phyloP scores from a whole-genome alignment of 2,329 filamentous ascomycete species.

The Diaporthe vaccinii region DNA sequence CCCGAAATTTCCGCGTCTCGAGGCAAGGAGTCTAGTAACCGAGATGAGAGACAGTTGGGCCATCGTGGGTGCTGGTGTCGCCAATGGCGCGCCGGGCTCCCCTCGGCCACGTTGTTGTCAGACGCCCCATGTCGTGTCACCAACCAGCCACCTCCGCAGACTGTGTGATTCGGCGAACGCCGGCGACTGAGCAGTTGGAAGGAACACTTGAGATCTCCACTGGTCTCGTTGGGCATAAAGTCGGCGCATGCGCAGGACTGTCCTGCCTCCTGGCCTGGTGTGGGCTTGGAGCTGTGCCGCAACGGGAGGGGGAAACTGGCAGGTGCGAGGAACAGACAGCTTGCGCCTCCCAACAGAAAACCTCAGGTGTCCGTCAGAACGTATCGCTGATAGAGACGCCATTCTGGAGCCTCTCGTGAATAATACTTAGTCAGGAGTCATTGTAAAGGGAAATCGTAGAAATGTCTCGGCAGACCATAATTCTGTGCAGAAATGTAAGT shows the following conservation, averaged over 20 bases:
- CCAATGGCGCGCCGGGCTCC: not conserved
- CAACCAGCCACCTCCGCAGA: constrained; percentile 16
- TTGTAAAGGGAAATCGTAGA: too few species aligned
- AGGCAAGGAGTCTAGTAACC: not conserved
- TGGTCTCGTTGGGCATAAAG: not conserved
- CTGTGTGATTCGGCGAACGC: constrained; percentile 9
- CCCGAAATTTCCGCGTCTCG: not conserved
- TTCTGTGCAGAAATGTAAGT: not conserved
- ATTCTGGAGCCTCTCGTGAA: not conserved
- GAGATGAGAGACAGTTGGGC: not conserved
- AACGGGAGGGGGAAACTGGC: not conserved
- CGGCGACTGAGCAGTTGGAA: not conserved
- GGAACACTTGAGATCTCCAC: not conserved
- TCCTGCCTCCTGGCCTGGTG: not conserved
- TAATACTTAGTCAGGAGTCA: not conserved
- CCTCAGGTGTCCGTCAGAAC: not conserved
- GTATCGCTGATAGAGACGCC: not conserved
- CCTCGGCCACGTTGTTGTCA: constrained; percentile 30
- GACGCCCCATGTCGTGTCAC: constrained; percentile 30
- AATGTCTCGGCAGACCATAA: not conserved
- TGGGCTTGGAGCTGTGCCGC: not conserved
- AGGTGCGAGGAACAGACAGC: not conserved
- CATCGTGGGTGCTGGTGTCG: constrained; percentile 10
- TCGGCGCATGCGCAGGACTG: constrained; percentile 6
- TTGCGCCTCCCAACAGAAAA: constrained; percentile 6